Base-by-base conservation (phyloP, 768 basidiomycete genomes). In the Galerina marginata region DNA sequence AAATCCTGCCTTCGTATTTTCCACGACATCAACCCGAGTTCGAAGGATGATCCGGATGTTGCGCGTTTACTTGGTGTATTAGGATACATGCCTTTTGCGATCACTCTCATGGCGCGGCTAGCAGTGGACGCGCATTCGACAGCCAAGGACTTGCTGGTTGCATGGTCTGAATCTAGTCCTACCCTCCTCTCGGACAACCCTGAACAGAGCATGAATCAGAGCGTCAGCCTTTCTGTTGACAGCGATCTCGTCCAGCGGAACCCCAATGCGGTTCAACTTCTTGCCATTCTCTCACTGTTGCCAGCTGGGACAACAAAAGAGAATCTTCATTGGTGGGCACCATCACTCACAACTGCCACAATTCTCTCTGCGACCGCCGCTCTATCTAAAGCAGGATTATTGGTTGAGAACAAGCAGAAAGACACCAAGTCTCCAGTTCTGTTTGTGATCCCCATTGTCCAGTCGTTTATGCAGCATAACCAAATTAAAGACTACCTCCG, bases 81-180 rank as follows among this genome's bases (percentile, higher is more conserved):
- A 16, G 74, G 67, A 16, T 53, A 67, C 56, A 65, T 76, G 54
- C 76, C 77, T 36, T 60, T 73, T 44, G 76, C 75, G 3, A 63
- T 79, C 26, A 72, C 67, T 20, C 65, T 79, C 9, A 67, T 77
- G 66, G 77, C 77, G 6, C 66, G 68, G 37, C 56, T 58, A 4
- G 63, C 50, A 25, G 25, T 38, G 36, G 51, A 50, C 15, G 43
- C 37, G 2, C 38, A 44, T 3, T 53, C 52, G 10, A 36, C 58
- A 9, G 59, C 63, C 10, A 42, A 52, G 54, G 52, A 59, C 20
- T 43, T 64, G 59, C 52, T 62, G 42, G 53, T 54, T 3, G 66
- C 59, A 15, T 53, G 59, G 50, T 45, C 37, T 25, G 49, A 58
- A 15, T 49, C 38, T 11, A 46, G 44, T 1, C 60, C 63, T 12